These are phyloP conservation scores for Xenosphaeropsis pyriputrescens DNA, from an alignment of 2,329 filamentous ascomycete genomes.

Conservation along the genomic window DNA sequence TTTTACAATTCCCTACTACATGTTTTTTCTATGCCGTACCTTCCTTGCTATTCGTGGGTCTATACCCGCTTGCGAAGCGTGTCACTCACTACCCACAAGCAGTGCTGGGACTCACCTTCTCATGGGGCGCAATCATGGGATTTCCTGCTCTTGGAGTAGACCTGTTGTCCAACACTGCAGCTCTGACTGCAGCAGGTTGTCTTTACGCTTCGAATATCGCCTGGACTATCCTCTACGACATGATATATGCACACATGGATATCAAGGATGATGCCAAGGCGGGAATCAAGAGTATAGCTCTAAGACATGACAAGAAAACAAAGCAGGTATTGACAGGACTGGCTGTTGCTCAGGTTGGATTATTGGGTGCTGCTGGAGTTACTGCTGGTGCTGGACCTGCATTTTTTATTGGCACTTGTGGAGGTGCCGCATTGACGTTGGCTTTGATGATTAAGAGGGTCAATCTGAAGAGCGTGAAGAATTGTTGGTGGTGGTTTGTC, in stretches of 20 bases:
- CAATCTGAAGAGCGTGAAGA: conserved; percentile 47
- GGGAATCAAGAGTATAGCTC: conserved; percentile 77
- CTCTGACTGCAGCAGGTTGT: conserved; percentile 49
- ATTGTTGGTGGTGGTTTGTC: conserved; percentile 68
- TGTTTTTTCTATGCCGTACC: conserved; percentile 71
- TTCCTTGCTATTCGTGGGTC: conserved; percentile 55
- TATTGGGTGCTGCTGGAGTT: conserved; percentile 56
- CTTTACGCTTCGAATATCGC: conserved; percentile 68
- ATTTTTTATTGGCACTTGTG: conserved; percentile 54
- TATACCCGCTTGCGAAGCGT: conserved; percentile 73
- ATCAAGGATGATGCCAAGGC: conserved; percentile 74
- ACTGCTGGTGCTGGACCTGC: conserved; percentile 53
- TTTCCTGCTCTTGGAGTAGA: conserved; percentile 74
- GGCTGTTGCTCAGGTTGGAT: conserved; percentile 50
- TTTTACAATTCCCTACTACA: conserved; percentile 59
- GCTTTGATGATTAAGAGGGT: conserved; percentile 54
- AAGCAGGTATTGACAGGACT: conserved; percentile 62
- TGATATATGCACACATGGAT: conserved; percentile 90
- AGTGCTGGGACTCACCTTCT: conserved; percentile 72
- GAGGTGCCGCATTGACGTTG: conserved; percentile 44
- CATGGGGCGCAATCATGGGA: conserved; percentile 79
- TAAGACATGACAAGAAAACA: conserved; percentile 64
- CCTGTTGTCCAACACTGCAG: conserved; percentile 46
- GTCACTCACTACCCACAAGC: conserved; percentile 80
- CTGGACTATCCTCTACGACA: conserved; percentile 83